These are phyloP conservation scores for Gossypium anomalum DNA, from an alignment of 345 rosid species.

Conservation along the genomic window DNA sequence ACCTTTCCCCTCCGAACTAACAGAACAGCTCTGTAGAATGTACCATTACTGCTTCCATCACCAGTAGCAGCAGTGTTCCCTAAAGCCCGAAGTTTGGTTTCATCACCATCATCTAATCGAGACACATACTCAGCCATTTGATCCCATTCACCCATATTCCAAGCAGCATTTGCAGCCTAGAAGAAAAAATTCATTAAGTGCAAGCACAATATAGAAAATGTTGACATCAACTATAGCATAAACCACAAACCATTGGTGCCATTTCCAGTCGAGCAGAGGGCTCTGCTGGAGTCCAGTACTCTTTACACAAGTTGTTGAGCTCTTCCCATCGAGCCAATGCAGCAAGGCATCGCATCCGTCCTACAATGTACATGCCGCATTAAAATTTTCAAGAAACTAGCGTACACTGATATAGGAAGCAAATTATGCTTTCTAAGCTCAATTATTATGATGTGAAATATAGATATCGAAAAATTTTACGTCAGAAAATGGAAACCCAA, in stretches of 20 bases:
- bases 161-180: constrained; percentile 96
- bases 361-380: constrained; percentile 36
- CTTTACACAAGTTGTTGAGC: constrained; percentile 90
- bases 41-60: constrained; percentile 93
- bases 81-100: constrained; percentile 72
- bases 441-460: background rate
- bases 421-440: background rate
- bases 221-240: constrained; percentile 16
- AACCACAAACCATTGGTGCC: constrained; percentile 90
- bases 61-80: constrained; percentile 82
- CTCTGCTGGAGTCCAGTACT: constrained; percentile 97
- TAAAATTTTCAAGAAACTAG: constrained; percentile 17
- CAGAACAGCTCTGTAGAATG: constrained; percentile 93
- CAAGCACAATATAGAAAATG: constrained; percentile 14
- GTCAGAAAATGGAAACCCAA: background rate
- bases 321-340: constrained; percentile 99
- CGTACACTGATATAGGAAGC: background rate
- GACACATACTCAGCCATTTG: constrained; percentile 98
- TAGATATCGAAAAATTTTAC: background rate
- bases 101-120: constrained; percentile 94
- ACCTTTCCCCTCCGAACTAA: constrained; percentile 83
- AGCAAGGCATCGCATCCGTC: constrained; percentile 96
- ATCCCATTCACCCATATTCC: constrained; percentile 99
- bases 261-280: constrained; percentile 94
- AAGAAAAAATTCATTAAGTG: constrained; percentile 9